Conservation (phyloP, 2,329 filamentous ascomycete species). For the Xylaria polymorpha region DNA sequence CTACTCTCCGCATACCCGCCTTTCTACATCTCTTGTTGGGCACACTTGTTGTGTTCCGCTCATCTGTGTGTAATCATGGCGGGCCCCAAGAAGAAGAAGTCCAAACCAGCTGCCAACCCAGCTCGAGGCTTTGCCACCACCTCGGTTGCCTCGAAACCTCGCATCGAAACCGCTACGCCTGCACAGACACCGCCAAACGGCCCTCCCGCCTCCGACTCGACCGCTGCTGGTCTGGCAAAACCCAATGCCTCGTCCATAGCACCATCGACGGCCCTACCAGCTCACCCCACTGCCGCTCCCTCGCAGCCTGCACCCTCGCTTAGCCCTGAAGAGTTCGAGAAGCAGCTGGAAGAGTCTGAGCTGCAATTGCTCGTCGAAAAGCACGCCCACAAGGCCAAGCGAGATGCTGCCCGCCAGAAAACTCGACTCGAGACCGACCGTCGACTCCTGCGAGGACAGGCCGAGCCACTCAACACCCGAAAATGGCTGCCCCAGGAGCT, state of each 20-base stretch:
- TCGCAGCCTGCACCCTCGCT: conserved; percentile 60
- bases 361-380: conserved; percentile 90
- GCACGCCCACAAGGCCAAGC: conserved; percentile 79
- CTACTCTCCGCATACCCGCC: neutral
- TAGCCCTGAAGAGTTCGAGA: conserved; percentile 89
- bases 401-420: conserved; percentile 81
- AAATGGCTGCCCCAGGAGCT: conserved; percentile 86
- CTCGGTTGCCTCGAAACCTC: conserved; percentile 85
- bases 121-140: conserved; percentile 94
- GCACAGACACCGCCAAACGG: conserved; percentile 42
- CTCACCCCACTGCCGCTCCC: conserved; percentile 4
- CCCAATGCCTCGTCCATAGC: neutral
- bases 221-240: conserved; percentile 8
- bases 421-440: conserved; percentile 85
- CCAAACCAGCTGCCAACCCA: conserved; percentile 87
- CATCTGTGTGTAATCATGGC: conserved; percentile 66
- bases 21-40: neutral
- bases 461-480: conserved; percentile 75
- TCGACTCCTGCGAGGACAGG: conserved; percentile 81
- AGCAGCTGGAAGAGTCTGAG: conserved; percentile 88
- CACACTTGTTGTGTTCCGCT: neutral
- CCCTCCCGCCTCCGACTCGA: conserved; percentile 15
- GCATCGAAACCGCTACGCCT: conserved; percentile 63
- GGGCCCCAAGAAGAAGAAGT: conserved; percentile 82
- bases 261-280: conserved; percentile 30